phyloP scores from a whole-genome alignment of 352 stramenopile species.

The Globisporangium camurandrum region DNA sequence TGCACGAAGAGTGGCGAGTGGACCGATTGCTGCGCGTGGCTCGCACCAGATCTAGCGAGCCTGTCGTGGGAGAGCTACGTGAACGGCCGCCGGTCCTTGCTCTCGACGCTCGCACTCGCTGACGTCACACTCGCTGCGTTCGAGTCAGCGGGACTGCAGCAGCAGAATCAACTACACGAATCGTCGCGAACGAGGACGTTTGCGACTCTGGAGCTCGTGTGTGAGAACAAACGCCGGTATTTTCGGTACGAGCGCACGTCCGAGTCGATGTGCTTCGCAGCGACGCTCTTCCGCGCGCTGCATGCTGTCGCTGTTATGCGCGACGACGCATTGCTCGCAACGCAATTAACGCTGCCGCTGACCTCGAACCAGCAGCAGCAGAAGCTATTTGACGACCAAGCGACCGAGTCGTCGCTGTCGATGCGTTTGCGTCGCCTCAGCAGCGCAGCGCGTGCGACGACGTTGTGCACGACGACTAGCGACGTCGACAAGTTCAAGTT shows the following conservation, averaged over 20 bases:
- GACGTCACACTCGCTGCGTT: conserved; percentile 10
- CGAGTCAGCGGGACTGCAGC: conserved; percentile 2
- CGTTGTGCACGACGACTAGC: conserved; percentile 3
- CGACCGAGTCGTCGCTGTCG: neutral
- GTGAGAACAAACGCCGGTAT: conserved; percentile 5
- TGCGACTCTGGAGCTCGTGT: conserved; percentile 6
- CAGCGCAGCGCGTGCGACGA: conserved; percentile 12
- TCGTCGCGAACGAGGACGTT: conserved; percentile 2
- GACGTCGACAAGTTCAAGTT: conserved; percentile 26
- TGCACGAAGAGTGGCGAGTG: conserved; percentile 6
- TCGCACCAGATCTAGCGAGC: conserved; percentile 1
- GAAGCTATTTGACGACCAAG: neutral
- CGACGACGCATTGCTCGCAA: neutral
- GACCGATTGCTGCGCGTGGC: conserved; percentile 5
- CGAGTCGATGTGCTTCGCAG: conserved; percentile 6
- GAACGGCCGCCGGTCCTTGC: conserved; percentile 6
- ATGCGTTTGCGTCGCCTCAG: conserved; percentile 3
- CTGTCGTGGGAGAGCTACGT: conserved; percentile 11
- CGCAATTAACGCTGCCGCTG: too few relatives aligned
- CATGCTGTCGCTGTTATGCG: conserved; percentile 1
- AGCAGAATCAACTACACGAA: too few relatives aligned
- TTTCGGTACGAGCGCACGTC: conserved; percentile 9
- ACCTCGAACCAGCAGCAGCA: neutral
- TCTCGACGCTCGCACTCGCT: conserved; percentile 12
- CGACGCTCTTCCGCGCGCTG: neutral